Evolutionary conservation across 371 early-diverging fungal genomes (phyloP).

Genomic region (Mortierella sp.): DNA sequence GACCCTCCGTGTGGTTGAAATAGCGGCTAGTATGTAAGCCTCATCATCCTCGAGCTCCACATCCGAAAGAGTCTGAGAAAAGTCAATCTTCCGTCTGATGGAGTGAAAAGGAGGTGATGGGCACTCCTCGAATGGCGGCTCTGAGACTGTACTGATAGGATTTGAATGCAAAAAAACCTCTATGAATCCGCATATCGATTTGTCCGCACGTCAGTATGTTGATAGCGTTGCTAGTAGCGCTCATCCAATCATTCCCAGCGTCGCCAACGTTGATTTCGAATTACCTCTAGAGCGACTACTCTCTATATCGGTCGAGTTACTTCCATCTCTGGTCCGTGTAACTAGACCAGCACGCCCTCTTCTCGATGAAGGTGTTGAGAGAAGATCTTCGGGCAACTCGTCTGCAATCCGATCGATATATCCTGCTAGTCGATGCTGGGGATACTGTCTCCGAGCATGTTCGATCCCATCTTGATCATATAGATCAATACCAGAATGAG

Average conservation of each 20-base stretch:
- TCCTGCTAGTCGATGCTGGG: background rate
- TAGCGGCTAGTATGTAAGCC: background rate
- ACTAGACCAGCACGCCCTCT: background rate
- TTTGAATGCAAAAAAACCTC: background rate
- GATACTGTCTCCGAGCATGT: background rate
- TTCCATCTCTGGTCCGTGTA: background rate
- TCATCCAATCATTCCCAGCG: too few species aligned
- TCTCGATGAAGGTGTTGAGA: too few species aligned
- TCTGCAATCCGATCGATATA: background rate
- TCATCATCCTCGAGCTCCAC: constrained; percentile 3
- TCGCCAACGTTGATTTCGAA: background rate
- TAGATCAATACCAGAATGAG: background rate
- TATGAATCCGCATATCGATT: background rate
- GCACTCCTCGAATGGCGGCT: background rate
- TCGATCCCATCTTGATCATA: background rate
- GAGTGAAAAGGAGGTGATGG: background rate
- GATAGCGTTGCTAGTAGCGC: too few species aligned
- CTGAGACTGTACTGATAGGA: background rate
- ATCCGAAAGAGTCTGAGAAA: background rate
- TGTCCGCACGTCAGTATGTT: background rate
- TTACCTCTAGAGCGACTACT: background rate
- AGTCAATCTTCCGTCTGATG: background rate
- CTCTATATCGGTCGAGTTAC: background rate
- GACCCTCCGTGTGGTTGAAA: background rate
- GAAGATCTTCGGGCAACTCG: background rate